phyloP scores from a whole-genome alignment of 163 green algal genomes.

The Volvox carteri region DNA sequence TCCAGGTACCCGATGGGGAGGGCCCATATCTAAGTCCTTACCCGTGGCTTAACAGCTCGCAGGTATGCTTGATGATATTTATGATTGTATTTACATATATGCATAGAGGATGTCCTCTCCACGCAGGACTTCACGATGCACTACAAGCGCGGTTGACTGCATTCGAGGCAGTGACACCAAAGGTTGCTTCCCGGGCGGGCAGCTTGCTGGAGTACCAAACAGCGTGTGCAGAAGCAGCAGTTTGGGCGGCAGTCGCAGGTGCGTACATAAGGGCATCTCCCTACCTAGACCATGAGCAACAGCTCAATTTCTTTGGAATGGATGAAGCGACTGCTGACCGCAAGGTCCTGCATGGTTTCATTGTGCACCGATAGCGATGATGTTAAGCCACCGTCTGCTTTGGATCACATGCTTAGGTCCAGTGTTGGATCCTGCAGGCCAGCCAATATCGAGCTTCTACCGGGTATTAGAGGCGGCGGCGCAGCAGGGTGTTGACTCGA shows the following conservation, averaged over 20 bases:
- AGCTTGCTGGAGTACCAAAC: not conserved
- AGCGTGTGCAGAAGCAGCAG: slow-evolving; percentile 15
- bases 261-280: not conserved
- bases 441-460: not conserved
- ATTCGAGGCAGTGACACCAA: not conserved
- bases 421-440: not conserved
- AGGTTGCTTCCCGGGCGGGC: not conserved
- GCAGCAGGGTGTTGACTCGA: not conserved
- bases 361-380: not conserved
- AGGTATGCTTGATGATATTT: too few relatives aligned
- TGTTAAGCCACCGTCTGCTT: not conserved
- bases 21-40: too few relatives aligned
- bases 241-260: slow-evolving; percentile 1
- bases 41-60: too few relatives aligned
- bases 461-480: slow-evolving; percentile 15
- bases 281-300: not conserved
- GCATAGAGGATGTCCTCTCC: not conserved
- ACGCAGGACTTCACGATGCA: not conserved
- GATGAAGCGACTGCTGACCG: too few relatives aligned
- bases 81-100: not conserved
- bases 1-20: too few relatives aligned
- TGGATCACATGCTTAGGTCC: too few relatives aligned
- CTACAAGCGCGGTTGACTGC: not conserved
- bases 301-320: not conserved
- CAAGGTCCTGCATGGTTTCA: too few relatives aligned